A percentile compares a stretch with the other conserved stretches of the same genome.
Evolutionary conservation across 2,329 filamentous ascomycete species (phyloP).

Genomic region (Sporothrix brunneoviolacea): DNA sequence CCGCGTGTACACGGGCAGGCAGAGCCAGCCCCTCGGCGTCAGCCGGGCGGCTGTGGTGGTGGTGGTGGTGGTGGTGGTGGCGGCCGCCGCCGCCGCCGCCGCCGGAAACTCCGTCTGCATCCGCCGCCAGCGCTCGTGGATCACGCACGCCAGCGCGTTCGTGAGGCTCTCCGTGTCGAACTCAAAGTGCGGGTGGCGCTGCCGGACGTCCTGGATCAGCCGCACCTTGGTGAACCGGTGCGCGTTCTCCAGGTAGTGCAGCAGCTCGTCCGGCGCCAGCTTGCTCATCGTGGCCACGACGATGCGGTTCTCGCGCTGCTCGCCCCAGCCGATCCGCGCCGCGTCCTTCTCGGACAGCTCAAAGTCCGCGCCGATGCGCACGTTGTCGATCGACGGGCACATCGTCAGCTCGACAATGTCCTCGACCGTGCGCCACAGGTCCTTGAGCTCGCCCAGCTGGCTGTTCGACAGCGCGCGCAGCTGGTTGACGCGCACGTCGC

Average conservation of each 20-base stretch:
- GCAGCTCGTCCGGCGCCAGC: slow-evolving; percentile 42
- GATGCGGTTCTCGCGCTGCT: slow-evolving; percentile 24
- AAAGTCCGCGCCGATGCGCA: slow-evolving; percentile 25
- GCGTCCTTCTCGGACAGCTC: slow-evolving; percentile 20
- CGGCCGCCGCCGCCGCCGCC: too few relatives aligned
- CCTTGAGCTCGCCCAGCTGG: slow-evolving; percentile 39
- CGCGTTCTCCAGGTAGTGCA: slow-evolving; percentile 41
- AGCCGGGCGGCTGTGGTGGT: too few relatives aligned
- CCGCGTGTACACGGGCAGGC: slow-evolving; percentile 16
- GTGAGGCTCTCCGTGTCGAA: slow-evolving; percentile 39
- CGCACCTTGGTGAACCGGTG: slow-evolving; percentile 39
- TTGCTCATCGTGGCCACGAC: slow-evolving; percentile 37
- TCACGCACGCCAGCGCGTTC: slow-evolving; percentile 18
- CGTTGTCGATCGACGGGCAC: slow-evolving; percentile 38
- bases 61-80: too few relatives aligned
- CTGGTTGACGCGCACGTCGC: slow-evolving; percentile 35
- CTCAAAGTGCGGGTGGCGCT: slow-evolving; percentile 36
- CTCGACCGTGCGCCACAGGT: slow-evolving; percentile 39
- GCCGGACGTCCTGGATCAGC: slow-evolving; percentile 36
- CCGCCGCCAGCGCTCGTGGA: slow-evolving; percentile 18
- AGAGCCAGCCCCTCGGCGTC: slow-evolving; percentile 7
- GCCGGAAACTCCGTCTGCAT: slow-evolving; percentile 11
- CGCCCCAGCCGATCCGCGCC: slow-evolving; percentile 25
- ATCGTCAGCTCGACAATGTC: slow-evolving; percentile 39
- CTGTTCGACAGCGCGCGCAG: slow-evolving; percentile 38